Conservation (phyloP, 2,329 filamentous ascomycete genomes). For the Blastomyces gilchristii region DNA sequence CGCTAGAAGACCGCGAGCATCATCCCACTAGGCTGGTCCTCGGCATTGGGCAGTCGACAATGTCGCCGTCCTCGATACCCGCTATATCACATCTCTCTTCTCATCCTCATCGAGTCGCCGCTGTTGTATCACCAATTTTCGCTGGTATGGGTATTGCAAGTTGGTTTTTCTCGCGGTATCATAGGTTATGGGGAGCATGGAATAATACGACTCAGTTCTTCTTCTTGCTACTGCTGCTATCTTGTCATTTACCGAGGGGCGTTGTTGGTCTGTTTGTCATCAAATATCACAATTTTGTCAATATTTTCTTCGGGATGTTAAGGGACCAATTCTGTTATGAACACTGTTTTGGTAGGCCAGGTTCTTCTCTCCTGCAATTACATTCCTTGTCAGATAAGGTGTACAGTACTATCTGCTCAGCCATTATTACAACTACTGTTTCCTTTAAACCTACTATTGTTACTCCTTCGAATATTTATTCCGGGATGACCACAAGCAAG, state of each 20-base stretch:
- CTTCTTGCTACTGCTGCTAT: neutral
- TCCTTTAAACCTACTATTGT: neutral
- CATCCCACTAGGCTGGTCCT: conserved; percentile 5
- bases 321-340: neutral
- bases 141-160: neutral
- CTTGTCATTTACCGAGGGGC: neutral
- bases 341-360: conserved; percentile 1
- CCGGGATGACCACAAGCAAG: no score
- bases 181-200: conserved; percentile 1
- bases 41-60: conserved; percentile 4
- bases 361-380: neutral
- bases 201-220: neutral
- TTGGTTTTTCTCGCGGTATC: conserved; percentile 4
- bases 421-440: neutral
- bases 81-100: neutral
- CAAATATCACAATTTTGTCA: neutral
- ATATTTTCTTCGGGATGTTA: neutral
- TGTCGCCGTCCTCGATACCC: neutral
- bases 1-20: neutral
- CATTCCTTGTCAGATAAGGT: conserved; percentile 1
- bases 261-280: conserved; percentile 3
- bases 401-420: conserved; percentile 2
- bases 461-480: neutral
- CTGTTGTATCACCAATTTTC: conserved; percentile 4
- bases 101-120: neutral